Evolutionary conservation across 176 grass and related monocot species (phyloP).

Genomic region (Lolium perenne): DNA sequence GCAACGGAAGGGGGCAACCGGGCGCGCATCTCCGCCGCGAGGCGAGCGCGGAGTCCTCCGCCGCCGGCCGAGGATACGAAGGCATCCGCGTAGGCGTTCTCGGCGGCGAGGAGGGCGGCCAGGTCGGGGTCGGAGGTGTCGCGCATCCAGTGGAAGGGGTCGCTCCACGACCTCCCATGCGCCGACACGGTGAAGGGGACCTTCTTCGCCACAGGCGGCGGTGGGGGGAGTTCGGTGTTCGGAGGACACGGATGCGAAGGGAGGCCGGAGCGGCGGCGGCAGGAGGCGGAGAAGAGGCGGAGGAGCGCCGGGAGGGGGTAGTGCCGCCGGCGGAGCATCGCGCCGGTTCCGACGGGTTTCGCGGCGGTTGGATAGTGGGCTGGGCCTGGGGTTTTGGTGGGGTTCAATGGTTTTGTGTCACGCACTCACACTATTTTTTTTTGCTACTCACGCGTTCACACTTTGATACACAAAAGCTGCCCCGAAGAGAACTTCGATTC

Average conservation of each 20-base stretch:
- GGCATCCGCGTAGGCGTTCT: constrained; percentile 77
- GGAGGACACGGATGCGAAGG: neutral
- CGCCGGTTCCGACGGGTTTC: constrained; percentile 28
- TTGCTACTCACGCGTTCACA: neutral
- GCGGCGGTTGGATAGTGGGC: neutral
- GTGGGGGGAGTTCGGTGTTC: neutral
- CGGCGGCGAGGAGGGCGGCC: constrained; percentile 53
- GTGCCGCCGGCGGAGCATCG: constrained; percentile 53
- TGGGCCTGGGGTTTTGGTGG: neutral
- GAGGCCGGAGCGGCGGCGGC: constrained; percentile 25
- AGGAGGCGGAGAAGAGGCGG: constrained; percentile 48
- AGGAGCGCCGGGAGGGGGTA: constrained; percentile 22
- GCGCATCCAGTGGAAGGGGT: constrained; percentile 91
- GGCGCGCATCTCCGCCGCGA: constrained; percentile 75
- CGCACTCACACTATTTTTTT: neutral
- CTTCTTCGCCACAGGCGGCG: constrained; percentile 67
- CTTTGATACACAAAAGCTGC: neutral
- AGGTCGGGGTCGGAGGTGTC: constrained; percentile 76
- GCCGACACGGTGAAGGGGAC: constrained; percentile 72
- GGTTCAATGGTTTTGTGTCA: neutral
- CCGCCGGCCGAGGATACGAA: constrained; percentile 61
- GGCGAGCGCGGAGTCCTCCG: constrained; percentile 53
- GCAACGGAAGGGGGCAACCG: constrained; percentile 61
- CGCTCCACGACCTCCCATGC: constrained; percentile 80
- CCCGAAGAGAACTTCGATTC: neutral